Percentiles rank a stretch among this genome's conserved stretches.
These are phyloP conservation scores for Croton laevigatus DNA, from an alignment of 441 rosid species.

Conservation along the genomic window DNA sequence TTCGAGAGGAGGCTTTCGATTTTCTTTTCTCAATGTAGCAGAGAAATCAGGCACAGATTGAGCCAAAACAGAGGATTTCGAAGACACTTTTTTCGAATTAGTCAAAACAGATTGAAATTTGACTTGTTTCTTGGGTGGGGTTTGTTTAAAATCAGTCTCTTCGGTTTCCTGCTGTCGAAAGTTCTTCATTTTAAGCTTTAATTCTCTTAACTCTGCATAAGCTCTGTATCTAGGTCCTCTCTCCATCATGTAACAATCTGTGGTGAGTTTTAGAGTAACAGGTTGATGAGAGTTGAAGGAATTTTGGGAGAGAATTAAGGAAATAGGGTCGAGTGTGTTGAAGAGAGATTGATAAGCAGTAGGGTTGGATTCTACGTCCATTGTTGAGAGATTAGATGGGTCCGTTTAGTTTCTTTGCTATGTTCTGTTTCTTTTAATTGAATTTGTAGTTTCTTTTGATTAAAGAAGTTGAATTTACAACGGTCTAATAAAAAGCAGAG, in stretches of 20 bases:
- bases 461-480: conserved; percentile 30
- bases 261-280: conserved; percentile 43
- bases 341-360: conserved; percentile 29
- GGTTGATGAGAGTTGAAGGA: conserved; percentile 33
- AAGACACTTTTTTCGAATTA: conserved; percentile 33
- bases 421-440: conserved; percentile 14
- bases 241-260: conserved; percentile 46
- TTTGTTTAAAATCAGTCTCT: conserved; percentile 26
- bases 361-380: conserved; percentile 41
- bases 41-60: conserved; percentile 84
- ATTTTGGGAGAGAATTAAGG: conserved; percentile 58
- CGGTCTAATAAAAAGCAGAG: conserved; percentile 40
- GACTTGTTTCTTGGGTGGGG: conserved; percentile 62
- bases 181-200: conserved; percentile 47
- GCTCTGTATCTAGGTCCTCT: conserved; percentile 74
- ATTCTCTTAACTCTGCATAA: conserved; percentile 64
- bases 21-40: conserved; percentile 62
- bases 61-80: conserved; percentile 40
- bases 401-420: conserved; percentile 6
- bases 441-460: neutral
- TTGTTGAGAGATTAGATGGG: conserved; percentile 11
- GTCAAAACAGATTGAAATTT: conserved; percentile 37
- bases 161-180: conserved; percentile 23
- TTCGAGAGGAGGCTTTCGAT: conserved; percentile 49
- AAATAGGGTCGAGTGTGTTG: conserved; percentile 46